These are phyloP conservation scores for Termitomyces titanicus DNA, from an alignment of 768 basidiomycete genomes.

Conservation along the genomic window DNA sequence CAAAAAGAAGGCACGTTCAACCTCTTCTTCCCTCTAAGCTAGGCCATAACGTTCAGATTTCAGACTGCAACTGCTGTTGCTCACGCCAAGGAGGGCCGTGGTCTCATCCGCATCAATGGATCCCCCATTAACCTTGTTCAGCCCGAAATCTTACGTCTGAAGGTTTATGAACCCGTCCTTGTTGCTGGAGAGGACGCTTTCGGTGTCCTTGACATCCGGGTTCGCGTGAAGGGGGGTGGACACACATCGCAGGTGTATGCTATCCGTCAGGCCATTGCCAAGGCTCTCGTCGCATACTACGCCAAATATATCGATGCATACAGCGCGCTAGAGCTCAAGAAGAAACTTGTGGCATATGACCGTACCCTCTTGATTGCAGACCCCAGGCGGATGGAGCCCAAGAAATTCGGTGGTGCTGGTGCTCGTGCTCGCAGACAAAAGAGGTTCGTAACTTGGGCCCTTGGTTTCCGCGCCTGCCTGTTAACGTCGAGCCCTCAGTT, in stretches of 20 bases:
- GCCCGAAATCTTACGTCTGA: constrained; percentile 94
- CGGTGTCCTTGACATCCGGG: constrained; percentile 87
- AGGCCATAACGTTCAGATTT: constrained; percentile 5
- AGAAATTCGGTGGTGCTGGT: constrained; percentile 99
- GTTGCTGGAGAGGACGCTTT: constrained; percentile 91
- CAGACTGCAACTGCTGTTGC: constrained; percentile 98
- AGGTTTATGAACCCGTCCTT: constrained; percentile 97
- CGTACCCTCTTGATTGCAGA: constrained; percentile 87
- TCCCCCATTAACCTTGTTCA: constrained; percentile 94
- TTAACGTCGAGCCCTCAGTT: constrained; percentile 43
- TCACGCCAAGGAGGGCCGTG: constrained; percentile 93
- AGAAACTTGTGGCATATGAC: constrained; percentile 96
- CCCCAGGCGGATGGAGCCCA: constrained; percentile 97
- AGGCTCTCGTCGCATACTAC: constrained; percentile 97
- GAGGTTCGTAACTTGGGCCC: constrained; percentile 49
- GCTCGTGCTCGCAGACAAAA: constrained; percentile 98
- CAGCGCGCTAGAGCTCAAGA: constrained; percentile 97
- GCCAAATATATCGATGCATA: constrained; percentile 98
- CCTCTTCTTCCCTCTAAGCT: constrained; percentile 8
- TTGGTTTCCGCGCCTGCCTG: not conserved
- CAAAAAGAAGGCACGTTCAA: constrained; percentile 92
- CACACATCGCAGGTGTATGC: constrained; percentile 99
- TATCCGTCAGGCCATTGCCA: constrained; percentile 97
- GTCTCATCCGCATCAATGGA: constrained; percentile 95
- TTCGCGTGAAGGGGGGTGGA: constrained; percentile 98